Base-by-base conservation (phyloP, 1,284 basidiomycete species). In the Boletus sp. region DNA sequence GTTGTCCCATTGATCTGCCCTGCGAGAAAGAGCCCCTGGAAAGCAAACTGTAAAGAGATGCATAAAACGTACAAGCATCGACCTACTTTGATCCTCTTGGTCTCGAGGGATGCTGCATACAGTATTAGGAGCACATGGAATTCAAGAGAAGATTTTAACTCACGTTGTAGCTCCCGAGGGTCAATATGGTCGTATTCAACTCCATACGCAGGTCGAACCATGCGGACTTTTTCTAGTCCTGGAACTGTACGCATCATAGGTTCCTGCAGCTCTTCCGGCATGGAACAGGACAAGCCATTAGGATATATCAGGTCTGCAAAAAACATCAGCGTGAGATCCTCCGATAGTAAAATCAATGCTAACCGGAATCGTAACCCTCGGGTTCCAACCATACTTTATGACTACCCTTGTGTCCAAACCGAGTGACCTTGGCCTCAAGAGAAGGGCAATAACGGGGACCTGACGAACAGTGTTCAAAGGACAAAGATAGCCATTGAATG, bases 141-240 rank as follows among this genome's bases (percentile, higher is more conserved):
- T 12, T 29, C 3, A 14, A 25, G 12, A 26, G 0, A 41, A 14
- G 5, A 22, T 0, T 9, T 7, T 17, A 13, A 73, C 80, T 54
- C 54, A 88, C 88, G 71, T 25, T 71, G 72, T 32, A 94, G 73
- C 57, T 94, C 91, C 30, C 88, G 73, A 5, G 92, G 84, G 67
- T 94, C 91, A n/a, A 94, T 77, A 59, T 91, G 84, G 58, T 94
- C 92, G 57, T 94, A 95, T 63, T 95, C 91, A 29, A 95, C 91
- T 1, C 92, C 92, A 68, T 94, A 95, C 0, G 91, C 92, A 0
- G 91, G 90, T 54, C 77, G 73, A 3, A 89, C 76, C 73, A 94
- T 86, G 59, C 84, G 78, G 9, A 84, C 91, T 20, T 85, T 81
- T 68, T 94, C 90, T 19, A 95, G 71, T 0, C 92, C 91, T 1